These are phyloP conservation scores for Debaryomyces castellii DNA, from an alignment of 805 yeast genomes.

Conservation along the genomic window DNA sequence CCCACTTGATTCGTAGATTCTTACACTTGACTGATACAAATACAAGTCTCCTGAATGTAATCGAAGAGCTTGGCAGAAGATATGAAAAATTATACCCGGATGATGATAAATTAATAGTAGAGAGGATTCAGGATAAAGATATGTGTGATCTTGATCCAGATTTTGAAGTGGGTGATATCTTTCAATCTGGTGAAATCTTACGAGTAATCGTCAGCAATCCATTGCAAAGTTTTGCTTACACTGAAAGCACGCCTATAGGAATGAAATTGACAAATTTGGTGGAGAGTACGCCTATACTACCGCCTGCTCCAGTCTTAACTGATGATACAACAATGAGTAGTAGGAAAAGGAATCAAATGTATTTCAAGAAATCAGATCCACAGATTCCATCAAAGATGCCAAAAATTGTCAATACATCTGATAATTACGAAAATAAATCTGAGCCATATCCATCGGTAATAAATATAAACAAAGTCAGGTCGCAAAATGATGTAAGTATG, in stretches of 20 bases:
- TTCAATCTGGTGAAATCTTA: slow-evolving; percentile 40
- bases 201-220: slow-evolving; percentile 34
- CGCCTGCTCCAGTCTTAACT: slow-evolving; percentile 23
- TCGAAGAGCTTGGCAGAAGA: slow-evolving; percentile 54
- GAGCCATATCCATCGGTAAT: not conserved
- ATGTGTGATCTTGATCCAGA: slow-evolving; percentile 82
- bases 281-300: slow-evolving; percentile 22
- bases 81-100: slow-evolving; percentile 66
- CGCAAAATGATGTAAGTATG: slow-evolving; percentile 2
- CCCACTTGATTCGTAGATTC: slow-evolving; percentile 46
- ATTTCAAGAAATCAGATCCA: slow-evolving; percentile 21
- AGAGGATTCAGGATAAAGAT: slow-evolving; percentile 64
- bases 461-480: slow-evolving; percentile 7
- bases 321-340: slow-evolving; percentile 10
- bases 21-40: slow-evolving; percentile 59
- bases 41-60: slow-evolving; percentile 47
- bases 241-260: slow-evolving; percentile 2
- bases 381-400: slow-evolving; percentile 20
- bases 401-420: not conserved
- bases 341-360: slow-evolving; percentile 19
- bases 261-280: slow-evolving; percentile 4
- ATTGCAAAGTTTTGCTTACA: slow-evolving; percentile 9
- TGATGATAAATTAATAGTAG: slow-evolving; percentile 52
- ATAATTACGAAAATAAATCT: not conserved
- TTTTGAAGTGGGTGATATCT: slow-evolving; percentile 62